These are phyloP conservation scores for Fusarium graminum DNA, from an alignment of 2,329 filamentous ascomycete species.

Conservation along the genomic window DNA sequence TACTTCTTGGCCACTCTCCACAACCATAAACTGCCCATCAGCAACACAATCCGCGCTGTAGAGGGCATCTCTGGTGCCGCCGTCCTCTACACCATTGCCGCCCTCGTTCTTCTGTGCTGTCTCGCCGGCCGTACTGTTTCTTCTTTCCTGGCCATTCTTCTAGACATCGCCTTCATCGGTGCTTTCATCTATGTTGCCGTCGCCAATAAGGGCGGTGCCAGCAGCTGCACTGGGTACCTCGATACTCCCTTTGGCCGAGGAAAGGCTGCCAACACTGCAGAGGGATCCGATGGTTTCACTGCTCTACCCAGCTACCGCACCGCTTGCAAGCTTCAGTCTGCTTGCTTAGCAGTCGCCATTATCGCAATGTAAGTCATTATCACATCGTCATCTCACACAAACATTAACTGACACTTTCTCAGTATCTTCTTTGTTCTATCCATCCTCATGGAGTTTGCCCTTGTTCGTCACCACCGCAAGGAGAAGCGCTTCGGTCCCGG, in stretches of 20 bases:
- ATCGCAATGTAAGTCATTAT: slow-evolving; percentile 72
- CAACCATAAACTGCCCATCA: slow-evolving; percentile 73
- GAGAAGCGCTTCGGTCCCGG: slow-evolving; percentile 76
- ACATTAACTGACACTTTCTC: neutral
- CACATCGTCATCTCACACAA: neutral
- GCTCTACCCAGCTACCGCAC: slow-evolving; percentile 61
- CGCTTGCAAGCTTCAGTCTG: slow-evolving; percentile 82
- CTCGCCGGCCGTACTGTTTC: slow-evolving; percentile 81
- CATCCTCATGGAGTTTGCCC: slow-evolving; percentile 74
- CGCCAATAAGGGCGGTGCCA: slow-evolving; percentile 76
- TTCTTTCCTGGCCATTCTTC: slow-evolving; percentile 77
- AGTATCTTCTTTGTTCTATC: slow-evolving; percentile 82
- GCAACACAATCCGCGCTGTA: slow-evolving; percentile 77
- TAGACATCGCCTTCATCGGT: slow-evolving; percentile 82
- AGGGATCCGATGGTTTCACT: slow-evolving; percentile 62
- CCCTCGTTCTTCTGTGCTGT: slow-evolving; percentile 81
- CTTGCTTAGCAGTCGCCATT: slow-evolving; percentile 81
- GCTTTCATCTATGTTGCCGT: slow-evolving; percentile 86
- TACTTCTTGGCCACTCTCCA: slow-evolving; percentile 85
- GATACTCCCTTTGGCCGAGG: slow-evolving; percentile 78
- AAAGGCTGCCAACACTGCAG: slow-evolving; percentile 63
- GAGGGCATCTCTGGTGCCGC: slow-evolving; percentile 82
- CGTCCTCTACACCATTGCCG: slow-evolving; percentile 79
- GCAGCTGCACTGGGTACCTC: slow-evolving; percentile 71
- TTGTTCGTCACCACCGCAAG: slow-evolving; percentile 78